phyloP scores from a whole-genome alignment of 1,284 basidiomycete genomes.

The Irpex sp. region DNA sequence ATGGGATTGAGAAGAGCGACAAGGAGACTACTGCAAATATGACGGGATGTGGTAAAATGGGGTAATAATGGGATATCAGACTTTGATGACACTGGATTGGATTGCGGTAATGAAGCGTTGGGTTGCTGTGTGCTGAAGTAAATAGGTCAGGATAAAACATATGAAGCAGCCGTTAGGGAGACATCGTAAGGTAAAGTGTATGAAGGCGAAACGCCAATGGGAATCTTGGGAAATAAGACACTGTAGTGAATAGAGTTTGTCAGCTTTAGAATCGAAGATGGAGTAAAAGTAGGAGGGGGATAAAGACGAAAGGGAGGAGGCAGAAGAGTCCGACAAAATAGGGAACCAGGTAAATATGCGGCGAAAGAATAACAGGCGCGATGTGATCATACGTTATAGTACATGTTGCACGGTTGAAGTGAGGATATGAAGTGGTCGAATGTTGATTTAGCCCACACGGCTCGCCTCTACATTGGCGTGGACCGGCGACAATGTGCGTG shows the following conservation, averaged over 20 bases:
- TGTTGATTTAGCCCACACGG: slow-evolving; percentile 35
- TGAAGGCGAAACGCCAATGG: slow-evolving; percentile 3
- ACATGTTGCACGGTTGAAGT: slow-evolving; percentile 14
- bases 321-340: slow-evolving; percentile 9
- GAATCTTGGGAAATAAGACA: slow-evolving; percentile 1
- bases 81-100: background rate
- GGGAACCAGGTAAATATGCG: slow-evolving; percentile 16
- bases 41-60: background rate
- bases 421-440: slow-evolving; percentile 14
- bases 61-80: slow-evolving; percentile 3
- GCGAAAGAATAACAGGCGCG: slow-evolving; percentile 5
- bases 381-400: slow-evolving; percentile 19
- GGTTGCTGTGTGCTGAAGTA: slow-evolving; percentile 5
- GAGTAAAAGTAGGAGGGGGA: background rate
- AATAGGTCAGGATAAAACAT: slow-evolving; percentile 11
- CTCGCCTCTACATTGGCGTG: slow-evolving; percentile 55
- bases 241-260: slow-evolving; percentile 15
- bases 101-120: slow-evolving; percentile 5
- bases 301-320: slow-evolving; percentile 1
- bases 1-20: slow-evolving; percentile 1
- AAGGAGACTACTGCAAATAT: slow-evolving; percentile 7
- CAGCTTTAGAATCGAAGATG: background rate
- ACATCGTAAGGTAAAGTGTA: slow-evolving; percentile 15
- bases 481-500: slow-evolving; percentile 45
- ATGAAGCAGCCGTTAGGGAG: slow-evolving; percentile 16